Evolutionary conservation across 306 rosid genomes (phyloP), one percentile per base, ranked within the genome.

Genomic region (Vicia sativa): DNA sequence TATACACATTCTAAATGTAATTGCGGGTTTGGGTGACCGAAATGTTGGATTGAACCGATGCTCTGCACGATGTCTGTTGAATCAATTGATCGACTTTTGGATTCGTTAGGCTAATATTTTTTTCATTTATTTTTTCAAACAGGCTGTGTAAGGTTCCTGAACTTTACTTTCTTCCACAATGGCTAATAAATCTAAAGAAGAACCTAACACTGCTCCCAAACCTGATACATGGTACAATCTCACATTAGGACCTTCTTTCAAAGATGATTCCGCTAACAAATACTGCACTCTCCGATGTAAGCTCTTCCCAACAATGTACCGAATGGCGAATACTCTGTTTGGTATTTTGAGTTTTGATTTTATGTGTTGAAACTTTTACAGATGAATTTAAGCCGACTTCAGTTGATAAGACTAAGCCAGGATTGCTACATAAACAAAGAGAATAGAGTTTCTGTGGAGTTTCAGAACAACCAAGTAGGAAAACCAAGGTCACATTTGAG

Each of bases 311-410:
- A 31, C 37, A 31, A n/a, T n/a, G n/a, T 31, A 6, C 8, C 37
- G 6, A 31, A 31, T 34, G n/a, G n/a, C n/a, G n/a, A 34, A 9
- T 34, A 34, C 7, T 34, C 38, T 34, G 38, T 34, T 7, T 34
- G 38, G 0, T 34, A 7, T 34, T 39, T 39, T 39, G 0, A 4
- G 3, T 1, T 41, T 41, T 39, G 0, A 3, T 3, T 11, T 41
- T 10, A 49, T 31, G 66, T 57, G 59, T 52, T 62, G 75, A 53
- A 76, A 42, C 41, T 59, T 54, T 63, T 80, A 68, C 62, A 92
- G 98, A 89, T 75, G 98, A 89, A 72, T 89, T 89, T 60, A 92
- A 92, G 52, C 98, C 98, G 15, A 96, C 95, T 19, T 92, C 98
- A 15, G 92, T 89, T 19, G 98, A 92, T 62, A 89, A 87, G 82